Evolutionary conservation across 2,329 filamentous ascomycete genomes (phyloP).

Genomic region (Botryotinia calthae): DNA sequence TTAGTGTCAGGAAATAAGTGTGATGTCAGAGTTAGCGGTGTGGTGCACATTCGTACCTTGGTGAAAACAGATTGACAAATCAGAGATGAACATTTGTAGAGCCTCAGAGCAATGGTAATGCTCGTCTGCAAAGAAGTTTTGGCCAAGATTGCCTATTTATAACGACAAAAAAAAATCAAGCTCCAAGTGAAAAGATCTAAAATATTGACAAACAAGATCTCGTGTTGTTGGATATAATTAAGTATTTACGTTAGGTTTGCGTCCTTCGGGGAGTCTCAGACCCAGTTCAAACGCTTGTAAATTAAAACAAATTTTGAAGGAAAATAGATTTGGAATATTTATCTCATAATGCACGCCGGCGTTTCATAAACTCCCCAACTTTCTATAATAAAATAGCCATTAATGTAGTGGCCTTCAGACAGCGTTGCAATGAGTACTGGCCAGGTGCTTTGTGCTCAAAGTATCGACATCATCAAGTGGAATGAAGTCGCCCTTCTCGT

Average conservation of each 20-base stretch:
- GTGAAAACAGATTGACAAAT: background rate
- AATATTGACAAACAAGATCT: background rate
- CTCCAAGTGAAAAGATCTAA: background rate
- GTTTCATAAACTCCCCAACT: background rate
- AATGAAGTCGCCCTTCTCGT: constrained; percentile 3
- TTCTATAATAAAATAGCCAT: background rate
- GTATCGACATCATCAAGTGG: background rate
- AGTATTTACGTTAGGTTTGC: background rate
- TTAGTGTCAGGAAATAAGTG: background rate
- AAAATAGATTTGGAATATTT: background rate
- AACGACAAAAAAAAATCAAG: background rate
- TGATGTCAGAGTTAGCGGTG: background rate
- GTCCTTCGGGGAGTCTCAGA: background rate
- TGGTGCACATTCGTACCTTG: background rate
- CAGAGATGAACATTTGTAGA: background rate
- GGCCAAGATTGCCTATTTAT: background rate
- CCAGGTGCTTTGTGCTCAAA: background rate
- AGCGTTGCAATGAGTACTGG: background rate
- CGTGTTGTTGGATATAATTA: background rate
- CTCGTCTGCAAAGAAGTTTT: background rate
- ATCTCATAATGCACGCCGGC: background rate
- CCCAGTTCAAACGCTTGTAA: background rate
- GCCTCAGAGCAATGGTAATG: background rate
- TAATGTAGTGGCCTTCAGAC: background rate
- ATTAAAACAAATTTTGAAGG: background rate